These are phyloP conservation scores for Botrytis byssoidea DNA, from an alignment of 2,329 filamentous ascomycete species.

Conservation along the genomic window DNA sequence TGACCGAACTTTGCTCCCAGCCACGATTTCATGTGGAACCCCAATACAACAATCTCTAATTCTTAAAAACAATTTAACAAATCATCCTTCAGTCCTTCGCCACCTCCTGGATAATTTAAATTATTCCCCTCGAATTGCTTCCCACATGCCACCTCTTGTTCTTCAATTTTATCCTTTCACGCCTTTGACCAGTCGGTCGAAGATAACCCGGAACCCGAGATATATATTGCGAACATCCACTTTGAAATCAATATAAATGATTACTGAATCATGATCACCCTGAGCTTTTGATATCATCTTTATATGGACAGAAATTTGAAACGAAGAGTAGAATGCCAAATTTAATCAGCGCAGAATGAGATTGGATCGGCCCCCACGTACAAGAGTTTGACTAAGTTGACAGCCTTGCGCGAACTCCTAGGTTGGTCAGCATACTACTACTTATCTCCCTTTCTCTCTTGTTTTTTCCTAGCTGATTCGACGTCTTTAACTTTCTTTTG, in stretches of 20 bases:
- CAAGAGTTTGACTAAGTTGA: not conserved
- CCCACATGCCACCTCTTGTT: too few relatives aligned
- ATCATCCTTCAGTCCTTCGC: not conserved
- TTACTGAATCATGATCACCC: not conserved
- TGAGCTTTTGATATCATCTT: not conserved
- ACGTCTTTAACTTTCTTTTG: not conserved
- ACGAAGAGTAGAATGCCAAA: not conserved
- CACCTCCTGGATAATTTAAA: not conserved
- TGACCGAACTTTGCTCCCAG: not conserved
- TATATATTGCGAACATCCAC: not conserved
- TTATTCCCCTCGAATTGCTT: rapidly evolving
- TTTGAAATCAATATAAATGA: not conserved
- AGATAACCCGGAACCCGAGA: not conserved
- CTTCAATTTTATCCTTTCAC: not conserved
- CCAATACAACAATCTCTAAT: not conserved
- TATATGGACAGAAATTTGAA: not conserved
- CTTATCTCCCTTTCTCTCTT: not conserved
- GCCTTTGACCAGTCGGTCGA: not conserved
- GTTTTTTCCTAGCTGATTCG: not conserved
- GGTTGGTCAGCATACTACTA: not conserved
- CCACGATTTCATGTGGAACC: not conserved
- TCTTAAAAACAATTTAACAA: not conserved
- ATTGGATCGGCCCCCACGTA: not conserved
- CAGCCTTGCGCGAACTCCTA: not conserved
- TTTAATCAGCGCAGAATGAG: not conserved